These are phyloP conservation scores for Paramecium sonneborni DNA, from an alignment of 73 alveolate species.

Conservation along the genomic window DNA sequence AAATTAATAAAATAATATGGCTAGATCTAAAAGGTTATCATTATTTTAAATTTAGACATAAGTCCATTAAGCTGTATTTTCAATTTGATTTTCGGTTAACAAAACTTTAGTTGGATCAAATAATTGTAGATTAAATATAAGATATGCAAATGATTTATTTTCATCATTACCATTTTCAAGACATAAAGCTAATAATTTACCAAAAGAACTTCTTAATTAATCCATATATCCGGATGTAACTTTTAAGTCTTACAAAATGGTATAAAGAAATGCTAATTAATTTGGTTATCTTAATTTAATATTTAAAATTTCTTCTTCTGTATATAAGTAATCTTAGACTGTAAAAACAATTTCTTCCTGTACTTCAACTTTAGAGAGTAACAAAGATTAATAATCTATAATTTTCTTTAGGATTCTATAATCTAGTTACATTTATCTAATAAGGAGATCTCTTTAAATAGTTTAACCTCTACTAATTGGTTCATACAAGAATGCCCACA, in stretches of 20 bases:
- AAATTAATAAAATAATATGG: constrained; percentile 23
- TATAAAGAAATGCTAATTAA: not conserved
- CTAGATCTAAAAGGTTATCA: not conserved
- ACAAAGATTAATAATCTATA: not conserved
- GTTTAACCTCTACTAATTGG: constrained; percentile 54
- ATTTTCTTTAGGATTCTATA: constrained; percentile 13
- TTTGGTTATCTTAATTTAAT: constrained; percentile 44
- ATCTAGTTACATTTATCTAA: constrained; percentile 45
- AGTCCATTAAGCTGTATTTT: constrained; percentile 6
- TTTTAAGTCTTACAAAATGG: not conserved
- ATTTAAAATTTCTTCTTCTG: constrained; percentile 4
- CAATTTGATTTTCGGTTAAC: not conserved
- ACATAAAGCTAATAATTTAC: constrained; percentile 15
- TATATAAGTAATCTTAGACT: not conserved
- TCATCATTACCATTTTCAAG: not conserved
- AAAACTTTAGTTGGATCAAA: not conserved
- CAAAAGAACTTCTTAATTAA: constrained; percentile 7
- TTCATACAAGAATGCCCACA: constrained; percentile 51
- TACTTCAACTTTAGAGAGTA: not conserved
- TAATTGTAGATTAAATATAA: not conserved
- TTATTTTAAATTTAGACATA: not conserved
- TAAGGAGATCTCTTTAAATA: not conserved
- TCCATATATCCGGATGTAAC: not conserved
- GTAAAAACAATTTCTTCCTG: not conserved
- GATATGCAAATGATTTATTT: constrained; percentile 21